These are phyloP conservation scores for Ilyonectria mors-panacis DNA, from an alignment of 2,329 filamentous ascomycete species.

Conservation along the genomic window DNA sequence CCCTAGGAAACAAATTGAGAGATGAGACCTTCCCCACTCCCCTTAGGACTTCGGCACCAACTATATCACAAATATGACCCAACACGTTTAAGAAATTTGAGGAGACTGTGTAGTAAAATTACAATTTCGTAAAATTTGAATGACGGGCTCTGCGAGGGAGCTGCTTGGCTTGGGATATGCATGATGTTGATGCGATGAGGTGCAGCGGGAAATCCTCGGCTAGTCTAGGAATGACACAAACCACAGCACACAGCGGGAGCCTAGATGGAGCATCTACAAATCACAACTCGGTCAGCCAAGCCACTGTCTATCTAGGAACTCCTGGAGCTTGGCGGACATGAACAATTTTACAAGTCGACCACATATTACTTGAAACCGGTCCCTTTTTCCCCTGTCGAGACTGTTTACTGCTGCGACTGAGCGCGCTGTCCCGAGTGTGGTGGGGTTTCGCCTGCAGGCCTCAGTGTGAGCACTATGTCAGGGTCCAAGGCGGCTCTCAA, in stretches of 20 bases:
- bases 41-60: background rate
- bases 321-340: conserved; percentile 4
- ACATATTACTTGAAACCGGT: background rate
- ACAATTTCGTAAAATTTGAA: background rate
- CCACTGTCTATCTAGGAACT: background rate
- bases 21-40: too few species aligned
- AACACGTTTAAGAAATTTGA: background rate
- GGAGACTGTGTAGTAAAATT: background rate
- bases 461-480: conserved; percentile 59
- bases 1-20: too few species aligned
- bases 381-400: background rate
- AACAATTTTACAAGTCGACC: conserved; percentile 1
- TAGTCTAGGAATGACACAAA: conserved; percentile 22
- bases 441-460: conserved; percentile 38
- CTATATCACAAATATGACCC: too few species aligned
- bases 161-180: background rate
- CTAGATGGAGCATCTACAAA: conserved; percentile 5
- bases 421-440: conserved; percentile 19
- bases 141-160: background rate
- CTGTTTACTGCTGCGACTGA: conserved; percentile 9
- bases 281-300: background rate
- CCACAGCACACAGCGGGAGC: conserved; percentile 1
- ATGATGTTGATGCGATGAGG: background rate
- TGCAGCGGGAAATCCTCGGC: conserved; percentile 19
- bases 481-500: conserved; percentile 82